phyloP scores from a whole-genome alignment of 2,329 filamentous ascomycete genomes.

The Botryosphaeria dothidea region DNA sequence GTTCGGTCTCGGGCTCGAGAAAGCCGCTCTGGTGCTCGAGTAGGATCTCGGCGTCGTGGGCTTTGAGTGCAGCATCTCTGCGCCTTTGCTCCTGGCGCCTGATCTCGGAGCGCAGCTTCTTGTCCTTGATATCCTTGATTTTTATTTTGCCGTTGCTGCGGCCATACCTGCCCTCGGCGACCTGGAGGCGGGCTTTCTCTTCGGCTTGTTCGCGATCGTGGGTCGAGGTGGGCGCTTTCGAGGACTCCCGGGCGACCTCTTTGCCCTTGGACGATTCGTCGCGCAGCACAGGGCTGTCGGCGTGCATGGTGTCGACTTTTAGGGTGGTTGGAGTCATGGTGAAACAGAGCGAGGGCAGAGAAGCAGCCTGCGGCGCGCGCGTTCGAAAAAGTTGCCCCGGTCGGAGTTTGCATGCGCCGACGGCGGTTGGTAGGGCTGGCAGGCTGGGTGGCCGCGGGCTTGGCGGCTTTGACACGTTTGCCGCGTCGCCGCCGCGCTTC shows the following conservation, averaged over 20 bases:
- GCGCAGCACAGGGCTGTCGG: not conserved
- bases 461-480: slow-evolving; percentile 14
- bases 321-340: not conserved
- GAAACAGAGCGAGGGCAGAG: not conserved
- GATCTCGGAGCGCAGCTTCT: slow-evolving; percentile 82
- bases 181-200: slow-evolving; percentile 34
- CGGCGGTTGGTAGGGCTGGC: not conserved
- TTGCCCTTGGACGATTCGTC: not conserved
- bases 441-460: not conserved
- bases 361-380: not conserved
- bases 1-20: slow-evolving; percentile 80
- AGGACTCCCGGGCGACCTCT: not conserved
- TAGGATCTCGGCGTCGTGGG: slow-evolving; percentile 94
- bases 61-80: slow-evolving; percentile 75
- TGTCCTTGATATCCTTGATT: slow-evolving; percentile 75
- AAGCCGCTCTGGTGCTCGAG: slow-evolving; percentile 85
- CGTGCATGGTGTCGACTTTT: not conserved
- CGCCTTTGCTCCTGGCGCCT: slow-evolving; percentile 79
- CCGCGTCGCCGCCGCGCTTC: not conserved
- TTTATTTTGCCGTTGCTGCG: slow-evolving; percentile 72
- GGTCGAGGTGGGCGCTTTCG: slow-evolving; percentile 10
- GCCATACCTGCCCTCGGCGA: slow-evolving; percentile 69
- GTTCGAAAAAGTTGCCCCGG: slow-evolving; percentile 10
- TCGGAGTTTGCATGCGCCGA: slow-evolving; percentile 7
- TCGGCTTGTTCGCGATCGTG: slow-evolving; percentile 26